phyloP scores from a whole-genome alignment of 768 basidiomycete genomes.

The Kwoniella shandongensis region DNA sequence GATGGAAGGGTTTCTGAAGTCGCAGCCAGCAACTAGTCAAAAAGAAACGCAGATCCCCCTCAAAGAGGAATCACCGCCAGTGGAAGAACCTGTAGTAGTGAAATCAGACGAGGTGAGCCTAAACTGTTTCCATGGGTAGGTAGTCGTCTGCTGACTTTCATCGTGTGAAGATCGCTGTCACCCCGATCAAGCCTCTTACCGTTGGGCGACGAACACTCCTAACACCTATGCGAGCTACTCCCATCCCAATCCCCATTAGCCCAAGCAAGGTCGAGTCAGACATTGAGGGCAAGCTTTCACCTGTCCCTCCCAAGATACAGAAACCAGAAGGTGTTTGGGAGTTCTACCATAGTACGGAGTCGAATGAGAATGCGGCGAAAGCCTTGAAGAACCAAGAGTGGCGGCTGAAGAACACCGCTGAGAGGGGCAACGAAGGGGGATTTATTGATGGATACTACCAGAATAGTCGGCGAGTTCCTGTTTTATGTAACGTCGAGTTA shows the following conservation, averaged over 20 bases:
- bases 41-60: neutral
- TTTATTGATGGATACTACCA: constrained; percentile 79
- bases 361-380: constrained; percentile 72
- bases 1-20: constrained; percentile 37
- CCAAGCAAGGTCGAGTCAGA: constrained; percentile 13
- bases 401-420: constrained; percentile 81
- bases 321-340: constrained; percentile 57
- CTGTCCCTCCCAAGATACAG: constrained; percentile 25
- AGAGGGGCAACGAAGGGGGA: constrained; percentile 63
- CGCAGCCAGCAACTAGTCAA: constrained; percentile 2
- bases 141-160: too few relatives aligned
- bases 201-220: neutral
- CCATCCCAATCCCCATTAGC: constrained; percentile 23
- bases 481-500: neutral
- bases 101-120: too few relatives aligned
- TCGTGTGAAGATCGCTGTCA: neutral
- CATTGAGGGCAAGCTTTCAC: neutral
- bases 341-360: constrained; percentile 66
- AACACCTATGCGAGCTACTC: constrained; percentile 2
- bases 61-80: constrained; percentile 1
- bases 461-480: constrained; percentile 57
- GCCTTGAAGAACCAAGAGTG: constrained; percentile 81
- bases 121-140: too few relatives aligned
- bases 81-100: too few relatives aligned
- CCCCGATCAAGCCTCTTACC: neutral